Evolutionary conservation across 1,284 basidiomycete genomes (phyloP).

Genomic region (Cystobasidium pallidum): DNA sequence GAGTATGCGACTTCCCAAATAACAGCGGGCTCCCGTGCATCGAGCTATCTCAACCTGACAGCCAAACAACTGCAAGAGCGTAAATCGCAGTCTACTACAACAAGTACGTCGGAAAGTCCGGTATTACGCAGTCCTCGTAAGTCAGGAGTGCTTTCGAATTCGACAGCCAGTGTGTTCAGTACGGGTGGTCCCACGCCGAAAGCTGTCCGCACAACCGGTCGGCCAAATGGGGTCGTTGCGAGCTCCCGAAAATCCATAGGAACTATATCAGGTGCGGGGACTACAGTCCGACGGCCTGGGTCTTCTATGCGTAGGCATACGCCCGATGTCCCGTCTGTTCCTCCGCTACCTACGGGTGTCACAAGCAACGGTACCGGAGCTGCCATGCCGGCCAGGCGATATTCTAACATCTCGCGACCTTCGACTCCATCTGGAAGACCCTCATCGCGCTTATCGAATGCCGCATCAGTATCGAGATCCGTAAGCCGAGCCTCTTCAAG

Average conservation of each 20-base stretch:
- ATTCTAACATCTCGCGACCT: constrained; percentile 29
- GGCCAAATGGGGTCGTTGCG: constrained; percentile 11
- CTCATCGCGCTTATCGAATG: constrained; percentile 32
- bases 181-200: constrained; percentile 53
- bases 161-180: constrained; percentile 48
- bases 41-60: constrained; percentile 65
- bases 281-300: constrained; percentile 27
- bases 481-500: constrained; percentile 40
- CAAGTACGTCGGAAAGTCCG: constrained; percentile 49
- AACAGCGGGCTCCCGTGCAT: constrained; percentile 78
- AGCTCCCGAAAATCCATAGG: constrained; percentile 41
- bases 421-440: constrained; percentile 36
- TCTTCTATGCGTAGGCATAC: constrained; percentile 27
- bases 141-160: constrained; percentile 43
- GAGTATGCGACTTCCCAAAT: constrained; percentile 61
- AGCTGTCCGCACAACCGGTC: constrained; percentile 49
- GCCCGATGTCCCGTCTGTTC: constrained; percentile 39
- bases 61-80: constrained; percentile 49
- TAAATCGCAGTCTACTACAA: constrained; percentile 12
- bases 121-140: constrained; percentile 47
- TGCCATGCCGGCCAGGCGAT: constrained; percentile 21
- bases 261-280: constrained; percentile 13
- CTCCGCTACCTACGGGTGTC: constrained; percentile 21
- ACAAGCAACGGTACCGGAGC: background rate
- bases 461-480: constrained; percentile 15